Base-by-base conservation (phyloP, 768 basidiomycete genomes). In the Suillus bovinus region DNA sequence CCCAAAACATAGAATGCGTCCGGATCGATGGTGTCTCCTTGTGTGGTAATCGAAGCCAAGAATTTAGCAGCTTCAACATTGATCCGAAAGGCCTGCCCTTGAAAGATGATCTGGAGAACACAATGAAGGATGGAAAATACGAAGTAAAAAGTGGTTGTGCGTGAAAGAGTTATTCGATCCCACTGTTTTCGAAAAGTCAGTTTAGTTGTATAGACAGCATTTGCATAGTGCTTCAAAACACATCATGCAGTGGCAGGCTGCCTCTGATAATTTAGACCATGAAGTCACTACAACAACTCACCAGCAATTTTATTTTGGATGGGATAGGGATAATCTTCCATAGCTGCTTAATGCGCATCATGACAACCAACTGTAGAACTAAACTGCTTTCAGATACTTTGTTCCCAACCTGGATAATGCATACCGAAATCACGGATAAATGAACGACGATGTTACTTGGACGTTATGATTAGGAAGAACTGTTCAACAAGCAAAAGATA, bases 111-210 rank as follows among this genome's bases (percentile, higher is more conserved):
- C 73, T 92, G 91, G 62, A 90, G 71, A 61, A 82, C 66, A 66
- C 87, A 90, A 71, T 91, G 88, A 50, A 84, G 55, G 58, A 88
- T 61, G 24, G 90, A 87, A 71, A 91, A 89, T 49, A 80, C 59
- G 69, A 90, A 84, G 72, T 91, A 93, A 68, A 84, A 68, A 63
- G 81, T 77, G 22, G 90, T 87, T 59, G 89, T 78, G 41, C 80
- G 81, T 54, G 90, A 89, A 69, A 86, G 84, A 24, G 88, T 87
- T 68, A 91, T 77, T 61, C 89, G 83, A 61, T 84, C 80, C 86
- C 87, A 89, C 89, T 91, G 69, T 17, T 56, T n/a, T 56, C 17
- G 10, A 39, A 27, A 9, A 27, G 24, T 56, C 38, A 56, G 55
- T 11, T 27, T 36, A 27, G 36, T 24, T 20, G 36, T 27, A 47